Evolutionary conservation across 495 filamentous ascomycete species (phyloP).

Genomic region (Xylaria flabelliformis): DNA sequence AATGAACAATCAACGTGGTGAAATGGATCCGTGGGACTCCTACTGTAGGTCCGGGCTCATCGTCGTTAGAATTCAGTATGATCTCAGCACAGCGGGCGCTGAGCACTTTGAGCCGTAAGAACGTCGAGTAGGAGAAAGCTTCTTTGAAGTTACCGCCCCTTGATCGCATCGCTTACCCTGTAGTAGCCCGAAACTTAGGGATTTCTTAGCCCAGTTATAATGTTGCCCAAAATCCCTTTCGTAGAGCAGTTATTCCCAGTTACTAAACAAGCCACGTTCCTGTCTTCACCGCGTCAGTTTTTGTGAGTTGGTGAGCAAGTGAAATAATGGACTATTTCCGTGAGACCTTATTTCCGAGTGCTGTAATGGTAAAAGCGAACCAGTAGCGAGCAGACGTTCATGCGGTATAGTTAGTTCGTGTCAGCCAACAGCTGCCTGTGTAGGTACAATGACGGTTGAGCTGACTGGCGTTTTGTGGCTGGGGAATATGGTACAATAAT

Average conservation of each 20-base stretch:
- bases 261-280: neutral
- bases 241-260: neutral
- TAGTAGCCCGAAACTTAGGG: neutral
- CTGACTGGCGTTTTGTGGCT: conserved; percentile 2
- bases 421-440: conserved; percentile 1
- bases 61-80: neutral
- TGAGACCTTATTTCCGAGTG: neutral
- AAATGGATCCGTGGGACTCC: neutral
- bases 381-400: neutral
- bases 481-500: neutral
- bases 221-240: neutral
- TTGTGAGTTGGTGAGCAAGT: neutral
- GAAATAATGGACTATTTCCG: neutral
- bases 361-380: neutral
- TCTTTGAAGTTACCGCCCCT: neutral
- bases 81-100: too few species aligned
- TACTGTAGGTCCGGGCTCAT: neutral
- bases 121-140: neutral
- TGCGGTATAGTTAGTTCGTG: neutral
- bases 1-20: neutral
- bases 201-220: neutral
- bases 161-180: conserved; percentile 3
- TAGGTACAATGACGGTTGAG: neutral
- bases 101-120: neutral
- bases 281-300: neutral